Evolutionary conservation across 208 protist genomes (phyloP), one percentile per base, ranked within the genome.

Genomic region (Strigomonas culicis): DNA sequence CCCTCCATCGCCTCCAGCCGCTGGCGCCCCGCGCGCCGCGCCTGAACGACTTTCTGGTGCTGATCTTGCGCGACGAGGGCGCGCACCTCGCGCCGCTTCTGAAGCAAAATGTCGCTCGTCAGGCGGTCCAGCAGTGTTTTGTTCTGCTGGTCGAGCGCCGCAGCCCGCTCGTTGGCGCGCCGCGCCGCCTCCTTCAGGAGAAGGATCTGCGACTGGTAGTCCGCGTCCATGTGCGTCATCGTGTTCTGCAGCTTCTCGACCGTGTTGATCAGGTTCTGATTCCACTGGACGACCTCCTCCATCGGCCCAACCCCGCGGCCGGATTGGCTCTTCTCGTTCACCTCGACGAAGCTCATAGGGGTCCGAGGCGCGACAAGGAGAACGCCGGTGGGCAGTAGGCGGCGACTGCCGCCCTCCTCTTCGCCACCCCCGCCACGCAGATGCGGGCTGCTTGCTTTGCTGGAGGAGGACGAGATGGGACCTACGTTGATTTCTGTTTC

Each of bases 31-130:
- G 84, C 81, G 0, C 74, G 36, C 11, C 90, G 86, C 31, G 91
- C 84, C 0, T 63, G 70, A 1, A 82, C 62, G 0, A 80, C 82
- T 17, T 82, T 79, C 28, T 75, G 73, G 2, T 77, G 61, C 25
- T 73, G 74, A 65, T 88, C 79, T 36, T 78, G 63, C 0, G 86
- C 90, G 68, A 93, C 79, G 49, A 92, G 82, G 2, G 88, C 85
- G 4, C 86, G 75, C 41, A 88, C 84, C 49, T 80, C 73, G 46
- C 87, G 84, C 6, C 86, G 77, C 63, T 90, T 74, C 2, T 80
- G 82, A 30, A 95, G 59, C 4, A 95, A 10, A 39, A 39, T 74
- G 36, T 93, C 90, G 52, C 86, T 78, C 0, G 80, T 82, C 1
- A 95, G 75, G 34, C 90, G 84, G 11, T 60, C 62, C 50, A 92